Evolutionary conservation across 1,284 basidiomycete species (phyloP).

Genomic region (Trametes versicolor): DNA sequence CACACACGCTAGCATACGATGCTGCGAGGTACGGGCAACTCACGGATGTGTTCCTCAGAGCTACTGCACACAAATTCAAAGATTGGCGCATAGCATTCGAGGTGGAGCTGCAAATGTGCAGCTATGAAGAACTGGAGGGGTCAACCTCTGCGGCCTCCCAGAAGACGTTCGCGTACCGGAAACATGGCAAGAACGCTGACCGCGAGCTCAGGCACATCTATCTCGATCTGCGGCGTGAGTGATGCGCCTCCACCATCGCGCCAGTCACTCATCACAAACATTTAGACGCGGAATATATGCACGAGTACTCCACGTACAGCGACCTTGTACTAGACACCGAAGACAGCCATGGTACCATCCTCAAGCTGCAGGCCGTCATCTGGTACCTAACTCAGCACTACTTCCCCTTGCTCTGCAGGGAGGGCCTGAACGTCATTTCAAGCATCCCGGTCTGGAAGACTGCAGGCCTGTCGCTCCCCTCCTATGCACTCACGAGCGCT

Average conservation of each 20-base stretch:
- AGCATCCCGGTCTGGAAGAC: constrained; percentile 44
- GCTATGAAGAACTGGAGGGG: constrained; percentile 33
- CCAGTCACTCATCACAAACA: neutral
- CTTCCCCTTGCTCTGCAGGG: constrained; percentile 39
- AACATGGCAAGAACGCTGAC: constrained; percentile 32
- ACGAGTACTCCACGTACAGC: constrained; percentile 44
- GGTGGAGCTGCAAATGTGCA: constrained; percentile 42
- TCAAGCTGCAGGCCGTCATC: constrained; percentile 42
- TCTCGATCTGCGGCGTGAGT: constrained; percentile 45
- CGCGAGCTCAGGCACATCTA: constrained; percentile 43
- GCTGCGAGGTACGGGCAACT: neutral
- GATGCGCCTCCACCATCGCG: neutral
- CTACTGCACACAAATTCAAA: constrained; percentile 36
- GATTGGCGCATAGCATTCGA: constrained; percentile 46
- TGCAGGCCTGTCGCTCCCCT: constrained; percentile 30
- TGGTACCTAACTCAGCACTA: constrained; percentile 45
- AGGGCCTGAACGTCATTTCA: constrained; percentile 44
- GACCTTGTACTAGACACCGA: constrained; percentile 33
- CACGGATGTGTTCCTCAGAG: constrained; percentile 12
- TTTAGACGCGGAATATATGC: constrained; percentile 42
- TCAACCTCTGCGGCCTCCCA: constrained; percentile 31
- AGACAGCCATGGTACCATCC: constrained; percentile 38
- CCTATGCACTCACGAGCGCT: constrained; percentile 42
- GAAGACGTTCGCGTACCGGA: constrained; percentile 35
- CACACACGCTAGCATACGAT: too few relatives aligned